Percentiles rank a stretch among this genome's conserved stretches.
These are phyloP conservation scores for Periglandula ipomoeae DNA, from an alignment of 2,329 filamentous ascomycete species.

Conservation along the genomic window DNA sequence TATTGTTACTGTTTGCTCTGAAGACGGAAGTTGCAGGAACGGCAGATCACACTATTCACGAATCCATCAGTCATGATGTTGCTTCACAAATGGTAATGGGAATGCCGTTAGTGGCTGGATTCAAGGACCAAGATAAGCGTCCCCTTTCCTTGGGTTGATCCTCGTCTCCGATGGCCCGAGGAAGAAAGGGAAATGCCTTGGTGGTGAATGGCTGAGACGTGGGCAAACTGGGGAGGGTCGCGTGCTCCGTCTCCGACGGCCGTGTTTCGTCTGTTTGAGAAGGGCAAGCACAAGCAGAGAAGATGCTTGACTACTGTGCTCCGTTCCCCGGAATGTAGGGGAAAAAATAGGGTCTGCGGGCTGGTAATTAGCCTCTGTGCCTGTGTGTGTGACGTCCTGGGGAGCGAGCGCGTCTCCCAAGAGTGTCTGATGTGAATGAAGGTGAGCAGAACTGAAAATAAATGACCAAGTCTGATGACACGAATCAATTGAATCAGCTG, in stretches of 20 bases:
- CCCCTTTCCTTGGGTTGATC: not conserved
- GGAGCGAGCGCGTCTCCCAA: no score
- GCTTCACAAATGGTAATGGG: not conserved
- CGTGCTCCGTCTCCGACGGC: not conserved
- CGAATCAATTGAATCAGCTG: not conserved
- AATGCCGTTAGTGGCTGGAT: not conserved
- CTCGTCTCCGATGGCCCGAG: not conserved
- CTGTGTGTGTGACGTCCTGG: no score
- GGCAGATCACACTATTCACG: not conserved
- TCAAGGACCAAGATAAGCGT: not conserved
- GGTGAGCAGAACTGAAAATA: not conserved
- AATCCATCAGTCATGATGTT: not conserved
- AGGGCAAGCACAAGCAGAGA: not conserved
- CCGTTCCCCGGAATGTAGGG: no score
- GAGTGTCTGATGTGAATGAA: not conserved
- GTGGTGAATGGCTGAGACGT: not conserved
- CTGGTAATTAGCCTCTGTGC: no score
- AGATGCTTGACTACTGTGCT: no score
- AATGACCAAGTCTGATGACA: not conserved
- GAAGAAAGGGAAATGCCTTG: not conserved
- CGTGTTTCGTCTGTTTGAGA: not conserved
- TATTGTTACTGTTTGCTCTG: no score
- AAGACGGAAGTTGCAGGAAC: not conserved
- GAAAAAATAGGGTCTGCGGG: not conserved
- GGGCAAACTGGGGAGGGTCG: not conserved